Percentiles rank a stretch among this genome's conserved stretches.
These are phyloP conservation scores for Biscutella laevigata DNA, from an alignment of 441 rosid genomes.

Conservation along the genomic window DNA sequence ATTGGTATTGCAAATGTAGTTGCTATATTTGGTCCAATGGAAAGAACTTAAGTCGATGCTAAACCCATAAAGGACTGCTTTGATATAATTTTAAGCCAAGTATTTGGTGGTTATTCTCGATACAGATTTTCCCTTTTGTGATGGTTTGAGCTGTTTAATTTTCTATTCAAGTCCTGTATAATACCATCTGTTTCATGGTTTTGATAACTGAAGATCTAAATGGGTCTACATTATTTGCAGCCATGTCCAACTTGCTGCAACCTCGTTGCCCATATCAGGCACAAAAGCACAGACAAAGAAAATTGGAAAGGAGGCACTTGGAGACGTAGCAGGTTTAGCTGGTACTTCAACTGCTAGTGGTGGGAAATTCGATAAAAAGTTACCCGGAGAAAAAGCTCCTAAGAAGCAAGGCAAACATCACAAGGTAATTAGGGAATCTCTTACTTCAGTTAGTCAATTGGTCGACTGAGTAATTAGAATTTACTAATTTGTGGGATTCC, in stretches of 20 bases:
- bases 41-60: background rate
- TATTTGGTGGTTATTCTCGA: background rate
- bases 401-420: slow-evolving; percentile 74
- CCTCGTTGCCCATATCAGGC: slow-evolving; percentile 80
- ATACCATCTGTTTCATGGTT: background rate
- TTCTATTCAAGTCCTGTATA: background rate
- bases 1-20: background rate
- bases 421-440: slow-evolving; percentile 41
- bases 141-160: background rate
- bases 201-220: slow-evolving; percentile 8
- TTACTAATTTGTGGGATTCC: background rate
- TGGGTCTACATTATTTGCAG: slow-evolving; percentile 37
- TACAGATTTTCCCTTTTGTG: background rate
- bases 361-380: slow-evolving; percentile 87
- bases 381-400: slow-evolving; percentile 69
- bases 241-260: slow-evolving; percentile 82
- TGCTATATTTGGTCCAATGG: background rate
- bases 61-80: background rate
- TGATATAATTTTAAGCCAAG: background rate
- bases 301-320: slow-evolving; percentile 58
- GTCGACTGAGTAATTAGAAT: background rate
- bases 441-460: background rate
- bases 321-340: slow-evolving; percentile 81
- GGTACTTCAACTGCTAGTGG: slow-evolving; percentile 89
- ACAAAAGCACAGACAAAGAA: slow-evolving; percentile 59